These are phyloP conservation scores for Stellera chamaejasme DNA, from an alignment of 345 rosid species.

Conservation along the genomic window DNA sequence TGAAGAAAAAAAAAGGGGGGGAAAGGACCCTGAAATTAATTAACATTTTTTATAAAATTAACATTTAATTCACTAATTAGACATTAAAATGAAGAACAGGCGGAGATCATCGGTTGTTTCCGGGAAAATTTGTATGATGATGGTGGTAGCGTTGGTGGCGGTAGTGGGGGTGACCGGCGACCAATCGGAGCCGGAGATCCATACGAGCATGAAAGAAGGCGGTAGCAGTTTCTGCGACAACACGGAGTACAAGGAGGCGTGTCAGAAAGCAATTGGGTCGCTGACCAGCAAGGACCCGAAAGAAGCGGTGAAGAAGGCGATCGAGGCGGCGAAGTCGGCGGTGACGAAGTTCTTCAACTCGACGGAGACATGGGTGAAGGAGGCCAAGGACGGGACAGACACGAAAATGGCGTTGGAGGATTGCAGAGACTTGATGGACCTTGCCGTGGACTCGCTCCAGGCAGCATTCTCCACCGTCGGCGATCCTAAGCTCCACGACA, in stretches of 20 bases:
- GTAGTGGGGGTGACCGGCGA: neutral
- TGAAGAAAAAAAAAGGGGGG: neutral
- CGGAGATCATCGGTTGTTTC: conserved; percentile 23
- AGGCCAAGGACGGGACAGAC: neutral
- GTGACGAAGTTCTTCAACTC: conserved; percentile 28
- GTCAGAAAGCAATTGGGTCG: conserved; percentile 36
- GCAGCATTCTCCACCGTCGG: conserved; percentile 19
- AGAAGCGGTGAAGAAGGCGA: conserved; percentile 30
- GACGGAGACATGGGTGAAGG: conserved; percentile 18
- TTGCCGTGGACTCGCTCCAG: conserved; percentile 28
- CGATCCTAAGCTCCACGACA: conserved; percentile 7
- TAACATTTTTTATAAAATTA: too few relatives aligned
- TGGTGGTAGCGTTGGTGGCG: conserved; percentile 30
- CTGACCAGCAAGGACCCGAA: conserved; percentile 40
- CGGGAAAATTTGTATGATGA: conserved; percentile 27
- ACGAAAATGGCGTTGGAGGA: conserved; percentile 27
- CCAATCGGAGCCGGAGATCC: conserved; percentile 1
- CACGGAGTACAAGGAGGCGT: conserved; percentile 38
- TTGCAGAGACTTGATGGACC: conserved; percentile 28
- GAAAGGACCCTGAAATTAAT: neutral
- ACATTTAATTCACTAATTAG: too few relatives aligned
- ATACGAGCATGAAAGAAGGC: conserved; percentile 27
- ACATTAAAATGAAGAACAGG: neutral
- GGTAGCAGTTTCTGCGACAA: conserved; percentile 30
- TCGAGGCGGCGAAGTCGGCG: conserved; percentile 30